Evolutionary conservation across 2,329 filamentous ascomycete genomes (phyloP).

Genomic region (Fusarium sp.): DNA sequence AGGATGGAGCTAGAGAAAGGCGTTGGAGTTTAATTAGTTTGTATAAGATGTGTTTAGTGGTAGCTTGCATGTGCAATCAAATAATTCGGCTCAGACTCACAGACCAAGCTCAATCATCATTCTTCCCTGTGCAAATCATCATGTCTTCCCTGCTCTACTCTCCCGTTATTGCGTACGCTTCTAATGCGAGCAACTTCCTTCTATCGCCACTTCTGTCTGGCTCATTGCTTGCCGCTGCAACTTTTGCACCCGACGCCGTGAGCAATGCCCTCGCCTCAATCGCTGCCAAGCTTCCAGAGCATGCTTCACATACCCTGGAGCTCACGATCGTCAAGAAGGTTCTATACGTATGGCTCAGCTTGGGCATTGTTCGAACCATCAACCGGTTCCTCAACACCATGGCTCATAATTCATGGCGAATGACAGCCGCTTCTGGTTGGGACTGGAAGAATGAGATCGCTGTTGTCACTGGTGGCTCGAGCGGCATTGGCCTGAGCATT

Average conservation of each 20-base stretch:
- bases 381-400: constrained; percentile 42
- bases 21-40: neutral
- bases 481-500: constrained; percentile 54
- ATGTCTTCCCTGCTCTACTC: constrained; percentile 42
- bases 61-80: neutral
- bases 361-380: constrained; percentile 39
- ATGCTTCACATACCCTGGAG: constrained; percentile 13
- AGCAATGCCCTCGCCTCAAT: constrained; percentile 19
- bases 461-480: constrained; percentile 56
- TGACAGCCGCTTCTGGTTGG: constrained; percentile 39
- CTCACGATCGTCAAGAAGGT: neutral
- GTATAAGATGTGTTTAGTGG: constrained; percentile 1
- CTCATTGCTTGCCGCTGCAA: constrained; percentile 25
- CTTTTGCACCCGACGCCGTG: constrained; percentile 25
- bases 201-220: constrained; percentile 36
- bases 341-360: constrained; percentile 36
- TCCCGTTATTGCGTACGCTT: constrained; percentile 17
- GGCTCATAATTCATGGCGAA: constrained; percentile 47
- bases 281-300: constrained; percentile 1
- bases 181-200: neutral
- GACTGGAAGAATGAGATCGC: constrained; percentile 55
- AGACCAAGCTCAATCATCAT: neutral
- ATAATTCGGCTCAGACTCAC: no score
- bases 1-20: neutral
- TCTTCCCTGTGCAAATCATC: neutral